Evolutionary conservation across 495 filamentous ascomycete species (phyloP).

Genomic region (Penicillium tannophilum): DNA sequence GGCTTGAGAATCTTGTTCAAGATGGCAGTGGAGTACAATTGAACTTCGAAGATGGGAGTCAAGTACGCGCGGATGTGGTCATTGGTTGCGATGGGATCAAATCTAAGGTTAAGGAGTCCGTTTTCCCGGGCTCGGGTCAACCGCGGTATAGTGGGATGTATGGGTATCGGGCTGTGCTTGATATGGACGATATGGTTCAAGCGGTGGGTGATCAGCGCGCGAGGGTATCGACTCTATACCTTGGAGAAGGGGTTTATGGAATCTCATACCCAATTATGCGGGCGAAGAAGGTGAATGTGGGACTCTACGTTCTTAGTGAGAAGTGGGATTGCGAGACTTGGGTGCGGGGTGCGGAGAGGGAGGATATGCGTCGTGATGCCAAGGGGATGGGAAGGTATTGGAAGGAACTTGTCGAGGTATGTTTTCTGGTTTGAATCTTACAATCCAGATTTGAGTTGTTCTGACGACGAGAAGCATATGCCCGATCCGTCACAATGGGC

Average conservation of each 20-base stretch:
- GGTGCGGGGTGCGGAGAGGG: constrained; percentile 57
- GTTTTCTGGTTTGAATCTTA: background rate
- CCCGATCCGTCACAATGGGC: constrained; percentile 60
- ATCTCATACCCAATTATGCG: constrained; percentile 69
- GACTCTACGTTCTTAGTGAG: constrained; percentile 46
- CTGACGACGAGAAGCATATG: constrained; percentile 22
- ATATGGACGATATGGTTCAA: constrained; percentile 58
- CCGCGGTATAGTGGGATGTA: constrained; percentile 54
- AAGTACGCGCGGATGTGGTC: constrained; percentile 42
- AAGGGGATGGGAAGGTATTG: constrained; percentile 53
- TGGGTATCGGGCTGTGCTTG: constrained; percentile 60
- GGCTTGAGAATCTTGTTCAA: constrained; percentile 27
- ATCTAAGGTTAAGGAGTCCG: constrained; percentile 45
- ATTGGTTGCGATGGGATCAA: constrained; percentile 64
- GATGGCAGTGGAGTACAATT: constrained; percentile 20
- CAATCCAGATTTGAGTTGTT: background rate
- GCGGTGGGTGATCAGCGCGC: constrained; percentile 55
- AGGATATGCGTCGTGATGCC: constrained; percentile 60
- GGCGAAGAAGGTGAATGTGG: constrained; percentile 64
- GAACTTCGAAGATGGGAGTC: constrained; percentile 37
- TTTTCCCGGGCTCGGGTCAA: constrained; percentile 42
- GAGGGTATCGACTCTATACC: constrained; percentile 54
- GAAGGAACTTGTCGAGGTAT: constrained; percentile 45
- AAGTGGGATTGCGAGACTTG: constrained; percentile 55
- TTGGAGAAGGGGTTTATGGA: constrained; percentile 60